Percentiles rank a stretch among this genome's conserved stretches.
Conservation (phyloP, 129 eudicot genomes). For the Chrysanthemum makinoi region DNA sequence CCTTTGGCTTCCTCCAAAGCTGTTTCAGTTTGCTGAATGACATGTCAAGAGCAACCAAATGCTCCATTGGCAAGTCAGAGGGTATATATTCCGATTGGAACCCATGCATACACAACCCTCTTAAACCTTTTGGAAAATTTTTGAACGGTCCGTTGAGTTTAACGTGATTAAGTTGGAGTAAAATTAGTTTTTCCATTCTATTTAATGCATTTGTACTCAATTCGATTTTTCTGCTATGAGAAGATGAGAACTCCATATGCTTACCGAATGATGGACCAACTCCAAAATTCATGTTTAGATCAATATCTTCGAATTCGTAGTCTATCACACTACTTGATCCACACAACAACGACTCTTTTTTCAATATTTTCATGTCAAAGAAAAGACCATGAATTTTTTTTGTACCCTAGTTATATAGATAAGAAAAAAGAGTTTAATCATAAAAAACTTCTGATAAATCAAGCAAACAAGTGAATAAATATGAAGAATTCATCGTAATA, state of each 20-base stretch:
- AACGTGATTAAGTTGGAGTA: slow-evolving; percentile 29
- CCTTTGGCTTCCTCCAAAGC: slow-evolving; percentile 16
- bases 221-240: background rate
- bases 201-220: slow-evolving; percentile 8
- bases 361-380: slow-evolving; percentile 1
- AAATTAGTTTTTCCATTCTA: slow-evolving; percentile 16
- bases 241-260: background rate
- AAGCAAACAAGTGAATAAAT: background rate
- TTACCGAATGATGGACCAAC: background rate
- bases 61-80: slow-evolving; percentile 14
- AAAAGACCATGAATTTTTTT: slow-evolving; percentile 3
- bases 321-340: background rate
- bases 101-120: slow-evolving; percentile 29
- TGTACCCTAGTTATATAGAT: slow-evolving; percentile 14
- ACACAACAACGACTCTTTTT: background rate
- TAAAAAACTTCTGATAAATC: too few species aligned
- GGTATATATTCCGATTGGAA: slow-evolving; percentile 9
- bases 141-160: slow-evolving; percentile 14
- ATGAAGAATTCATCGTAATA: background rate
- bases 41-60: slow-evolving; percentile 29
- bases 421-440: background rate
- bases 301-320: background rate
- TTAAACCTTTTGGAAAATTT: slow-evolving; percentile 23
- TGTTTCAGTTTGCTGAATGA: slow-evolving; percentile 19
- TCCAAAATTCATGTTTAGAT: background rate